Evolutionary conservation across 1,139 yeast species (phyloP), one percentile per base, ranked within the genome.

Genomic region (Debaryomycetaceae sp.): DNA sequence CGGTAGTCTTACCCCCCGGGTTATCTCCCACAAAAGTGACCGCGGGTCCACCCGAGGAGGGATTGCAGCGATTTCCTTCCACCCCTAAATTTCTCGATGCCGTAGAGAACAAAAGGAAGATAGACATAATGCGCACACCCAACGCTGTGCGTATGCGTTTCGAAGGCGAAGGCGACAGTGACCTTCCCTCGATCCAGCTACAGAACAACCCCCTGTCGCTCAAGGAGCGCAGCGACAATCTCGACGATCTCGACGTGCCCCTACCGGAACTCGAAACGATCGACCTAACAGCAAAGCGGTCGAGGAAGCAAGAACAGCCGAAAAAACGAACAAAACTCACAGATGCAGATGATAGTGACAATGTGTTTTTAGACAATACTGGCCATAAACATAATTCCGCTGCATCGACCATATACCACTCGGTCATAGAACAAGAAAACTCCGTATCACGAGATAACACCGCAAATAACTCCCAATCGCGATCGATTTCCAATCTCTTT

Each of bases 61-160:
- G 59, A 38, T 62, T 63, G 6, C 80, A 74, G 45, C 56, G 81
- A 46, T 77, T 77, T 48, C 83, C 83, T 1, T 62, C 72, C 41
- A 75, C 83, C 0, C 81, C 81, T 4, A 70, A 70, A 44, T 72
- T 70, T 43, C 31, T 27, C 11, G 11, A 27, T 27, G 11, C 8
- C 31, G 31, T 11, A 27, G 31, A 27, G 31, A 50, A 55, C 39
- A 40, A 34, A 40, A 34, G 24, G 11, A 29, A 24, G 33, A 42
- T 40, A 22, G 54, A 55, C 45, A 51, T 59, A 35, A 51, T 53
- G 48, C 58, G 59, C 41, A 65, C 71, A 1, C 69, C 70, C 5
- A 41, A 55, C 20, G 68, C 65, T 13, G 55, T 63, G 5, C 49
- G 62, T 37, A 44, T 55, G 34, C 52, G 58, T 34, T 57, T 51